A percentile compares a stretch with the other conserved stretches of the same genome.
These are phyloP conservation scores for Helotiales sp. DNA, from an alignment of 2,329 filamentous ascomycete species.

Conservation along the genomic window DNA sequence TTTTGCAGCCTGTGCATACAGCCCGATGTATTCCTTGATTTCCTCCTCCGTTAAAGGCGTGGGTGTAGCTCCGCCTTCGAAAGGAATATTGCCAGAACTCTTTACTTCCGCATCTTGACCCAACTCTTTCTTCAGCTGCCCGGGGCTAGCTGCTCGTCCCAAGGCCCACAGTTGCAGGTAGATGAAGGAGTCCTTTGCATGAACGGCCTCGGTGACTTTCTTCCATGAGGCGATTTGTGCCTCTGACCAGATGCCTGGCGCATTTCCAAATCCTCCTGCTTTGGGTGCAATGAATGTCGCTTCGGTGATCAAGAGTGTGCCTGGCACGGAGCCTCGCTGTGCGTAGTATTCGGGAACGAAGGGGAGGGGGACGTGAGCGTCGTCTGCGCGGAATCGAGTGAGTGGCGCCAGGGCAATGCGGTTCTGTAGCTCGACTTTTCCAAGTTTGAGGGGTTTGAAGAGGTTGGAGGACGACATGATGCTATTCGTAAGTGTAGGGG, in stretches of 20 bases:
- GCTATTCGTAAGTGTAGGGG: not conserved
- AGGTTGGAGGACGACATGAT: slow-evolving; percentile 41
- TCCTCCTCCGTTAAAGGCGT: slow-evolving; percentile 47
- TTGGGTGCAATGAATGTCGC: slow-evolving; percentile 54
- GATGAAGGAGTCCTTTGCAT: slow-evolving; percentile 61
- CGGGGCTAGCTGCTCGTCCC: slow-evolving; percentile 50
- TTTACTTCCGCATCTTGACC: slow-evolving; percentile 30
- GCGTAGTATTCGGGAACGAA: slow-evolving; percentile 57
- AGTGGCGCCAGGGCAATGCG: slow-evolving; percentile 61
- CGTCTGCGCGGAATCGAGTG: slow-evolving; percentile 56
- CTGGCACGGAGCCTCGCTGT: slow-evolving; percentile 54
- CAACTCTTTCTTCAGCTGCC: slow-evolving; percentile 33
- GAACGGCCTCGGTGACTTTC: slow-evolving; percentile 61
- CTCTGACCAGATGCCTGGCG: slow-evolving; percentile 60
- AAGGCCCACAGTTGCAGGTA: slow-evolving; percentile 66
- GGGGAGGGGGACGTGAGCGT: slow-evolving; percentile 52
- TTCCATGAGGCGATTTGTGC: slow-evolving; percentile 62
- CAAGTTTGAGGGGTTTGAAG: slow-evolving; percentile 51
- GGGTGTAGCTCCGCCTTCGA: slow-evolving; percentile 34
- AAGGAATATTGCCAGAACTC: slow-evolving; percentile 33
- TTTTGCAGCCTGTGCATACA: slow-evolving; percentile 43
- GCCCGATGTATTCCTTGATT: slow-evolving; percentile 45
- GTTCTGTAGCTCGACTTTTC: slow-evolving; percentile 48
- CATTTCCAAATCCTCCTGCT: slow-evolving; percentile 54
- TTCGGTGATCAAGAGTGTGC: slow-evolving; percentile 62